Evolutionary conservation across 495 filamentous ascomycete species (phyloP), one percentile per base, ranked within the genome.

Genomic region (Penicillium paradoxum): DNA sequence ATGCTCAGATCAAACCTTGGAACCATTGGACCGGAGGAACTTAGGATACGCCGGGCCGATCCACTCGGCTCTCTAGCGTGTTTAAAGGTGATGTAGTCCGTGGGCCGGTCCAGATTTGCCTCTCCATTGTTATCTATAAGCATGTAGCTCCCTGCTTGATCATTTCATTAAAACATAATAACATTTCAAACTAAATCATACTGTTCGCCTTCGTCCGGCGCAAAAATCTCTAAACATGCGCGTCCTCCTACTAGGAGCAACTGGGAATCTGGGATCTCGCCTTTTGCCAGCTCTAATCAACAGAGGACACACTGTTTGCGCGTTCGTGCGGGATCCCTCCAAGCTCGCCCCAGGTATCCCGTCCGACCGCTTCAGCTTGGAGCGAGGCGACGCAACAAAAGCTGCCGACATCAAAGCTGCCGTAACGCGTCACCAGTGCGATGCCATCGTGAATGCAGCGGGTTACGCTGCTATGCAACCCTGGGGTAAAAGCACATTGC

Each of bases 241-340:
- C 30, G 74, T 77, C 29, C 69, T 77, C 21, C 56, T 77, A 13
- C 52, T 77, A 36, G 74, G 74, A 5, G 69, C 67, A 33, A 77
- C 69, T 14, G 74, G 73, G 8, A 75, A 68, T 39, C 53, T 77
- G 6, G 74, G 74, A 15, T 62, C 59, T 21, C 70, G 74, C 30
- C 54, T 69, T 18, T 45, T 76, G 15, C 58, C 69, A 21, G 70
- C 74, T 0, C 68, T 76, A 24, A 56, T 77, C 47, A 55, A 61
- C 14, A 68, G 75, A 45, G 47, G 58, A 7, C 72, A 75, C 56
- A 57, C 17, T 37, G 66, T 77, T 42, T 55, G 65, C 17, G 64
- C 59, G 49, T 73, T 55, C 48, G 66, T 75, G n/a, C 72, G 73
- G n/a, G 65, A 65, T 10, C 51, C 66, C 7, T 41, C 37, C 9